Base-by-base conservation (phyloP, 192 early-diverging fungal species). In the Entomortierella beljakovae region DNA sequence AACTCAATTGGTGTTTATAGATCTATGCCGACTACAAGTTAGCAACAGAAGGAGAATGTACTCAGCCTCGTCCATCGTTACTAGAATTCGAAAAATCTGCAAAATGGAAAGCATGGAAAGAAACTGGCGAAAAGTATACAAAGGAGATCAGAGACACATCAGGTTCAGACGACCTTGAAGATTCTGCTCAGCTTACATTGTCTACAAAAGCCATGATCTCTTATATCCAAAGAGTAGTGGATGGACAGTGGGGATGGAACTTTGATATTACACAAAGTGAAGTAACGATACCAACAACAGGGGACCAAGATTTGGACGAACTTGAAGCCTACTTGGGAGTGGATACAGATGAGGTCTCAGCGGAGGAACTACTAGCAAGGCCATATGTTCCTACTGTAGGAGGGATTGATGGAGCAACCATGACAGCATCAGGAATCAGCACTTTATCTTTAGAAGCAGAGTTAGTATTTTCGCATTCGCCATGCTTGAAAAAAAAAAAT, bases 91-190 rank as follows among this genome's bases (percentile, higher is more conserved):
- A 69, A 57, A 76, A 64, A 43, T 48, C 68, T 46, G 82, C 77
- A 37, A 84, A 84, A 57, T 84, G 82, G 82, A 79, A 84, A 31
- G 68, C 82, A 26, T 84, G 82, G 79, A 84, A 80, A 31, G 77
- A 75, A 50, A 48, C 70, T 0, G 82, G 64, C 23, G 70, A 76
- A 1, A 50, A 38, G 0, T 68, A 72, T 20, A 15, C 43, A 38
- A 40, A 72, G 42, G 64, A 70, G 46, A 40, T 68, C 32, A 60
- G 18, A 28, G 31, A 23, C 6, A 34, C 29, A n/a, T 18, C 51
- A 26, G 32, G 31, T 37, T 16, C 48, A n/a, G 46, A 56, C 49
- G 31, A 54, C 6, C 50, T 57, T 18, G 28, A 60, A 33, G 59
- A 80, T 32, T 28, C 37, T 42, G 61, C 71, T 37, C 53, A 67